Conservation (phyloP, 352 stramenopile species). For the Phytophthora constricta region DNA sequence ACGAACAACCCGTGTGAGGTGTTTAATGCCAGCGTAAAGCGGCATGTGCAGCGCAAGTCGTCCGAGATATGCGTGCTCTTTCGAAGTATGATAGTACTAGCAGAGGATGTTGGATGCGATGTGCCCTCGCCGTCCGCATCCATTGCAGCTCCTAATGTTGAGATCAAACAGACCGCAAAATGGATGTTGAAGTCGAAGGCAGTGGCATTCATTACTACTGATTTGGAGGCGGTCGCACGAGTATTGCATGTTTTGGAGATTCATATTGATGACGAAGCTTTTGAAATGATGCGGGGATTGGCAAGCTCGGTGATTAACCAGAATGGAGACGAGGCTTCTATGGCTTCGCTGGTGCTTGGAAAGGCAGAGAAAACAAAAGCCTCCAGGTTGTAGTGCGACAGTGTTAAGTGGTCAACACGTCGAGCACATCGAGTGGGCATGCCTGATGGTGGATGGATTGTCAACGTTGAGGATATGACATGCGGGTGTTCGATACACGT, state of each 20-base stretch:
- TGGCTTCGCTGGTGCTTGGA: not conserved
- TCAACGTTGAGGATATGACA: not conserved
- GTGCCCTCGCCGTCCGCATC: not conserved
- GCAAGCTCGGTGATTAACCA: not conserved
- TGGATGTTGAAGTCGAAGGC: conserved; percentile 15
- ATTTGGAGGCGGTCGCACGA: not conserved
- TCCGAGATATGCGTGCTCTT: conserved; percentile 9
- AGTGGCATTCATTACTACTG: conserved; percentile 5
- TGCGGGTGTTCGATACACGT: conserved; percentile 1
- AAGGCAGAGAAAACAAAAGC: conserved; percentile 6
- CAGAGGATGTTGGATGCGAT: conserved; percentile 1
- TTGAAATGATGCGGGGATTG: not conserved
- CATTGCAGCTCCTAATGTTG: conserved; percentile 5
- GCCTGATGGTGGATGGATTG: not conserved
- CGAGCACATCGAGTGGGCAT: not conserved
- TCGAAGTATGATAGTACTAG: conserved; percentile 12
- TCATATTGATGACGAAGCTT: not conserved
- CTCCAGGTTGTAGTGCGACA: conserved; percentile 1
- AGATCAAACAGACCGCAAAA: conserved; percentile 18
- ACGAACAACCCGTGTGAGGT: conserved; percentile 34
- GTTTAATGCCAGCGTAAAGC: conserved; percentile 31
- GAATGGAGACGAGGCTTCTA: not conserved
- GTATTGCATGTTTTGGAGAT: conserved; percentile 24
- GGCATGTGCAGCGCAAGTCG: conserved; percentile 7
- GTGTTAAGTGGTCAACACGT: conserved; percentile 8